These are phyloP conservation scores for Vitis amurensis DNA, from an alignment of 164 flowering plant species.

Conservation along the genomic window DNA sequence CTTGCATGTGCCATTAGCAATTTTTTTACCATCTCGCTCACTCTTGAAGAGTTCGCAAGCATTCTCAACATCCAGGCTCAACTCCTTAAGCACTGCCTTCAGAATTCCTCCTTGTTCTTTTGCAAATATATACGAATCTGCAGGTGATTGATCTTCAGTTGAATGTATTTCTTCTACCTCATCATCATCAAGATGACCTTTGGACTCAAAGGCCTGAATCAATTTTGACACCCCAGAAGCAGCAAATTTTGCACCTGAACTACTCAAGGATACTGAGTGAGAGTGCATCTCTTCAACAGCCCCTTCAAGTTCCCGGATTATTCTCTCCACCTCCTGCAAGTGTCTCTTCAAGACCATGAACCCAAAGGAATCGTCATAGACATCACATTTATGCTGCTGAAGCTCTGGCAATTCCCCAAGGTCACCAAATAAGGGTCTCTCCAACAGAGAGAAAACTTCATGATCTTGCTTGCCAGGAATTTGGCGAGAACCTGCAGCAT, in stretches of 20 bases:
- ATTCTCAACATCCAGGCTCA: conserved; percentile 43
- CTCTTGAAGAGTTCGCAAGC: conserved; percentile 32
- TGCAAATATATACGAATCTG: conserved; percentile 37
- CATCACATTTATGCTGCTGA: conserved; percentile 26
- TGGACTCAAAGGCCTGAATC: conserved; percentile 87
- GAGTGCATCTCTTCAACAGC: conserved; percentile 58
- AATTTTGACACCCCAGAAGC: conserved; percentile 65
- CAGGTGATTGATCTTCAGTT: conserved; percentile 28
- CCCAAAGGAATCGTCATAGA: conserved; percentile 37
- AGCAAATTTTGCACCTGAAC: conserved; percentile 38
- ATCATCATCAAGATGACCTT: conserved; percentile 55
- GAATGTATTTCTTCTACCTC: conserved; percentile 33
- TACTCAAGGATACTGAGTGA: conserved; percentile 41
- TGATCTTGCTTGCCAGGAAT: conserved; percentile 7
- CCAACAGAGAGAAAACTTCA: conserved; percentile 14
- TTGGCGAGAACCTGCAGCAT: conserved; percentile 18
- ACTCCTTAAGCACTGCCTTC: conserved; percentile 44
- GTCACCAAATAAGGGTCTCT: conserved; percentile 17
- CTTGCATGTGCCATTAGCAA: conserved; percentile 26
- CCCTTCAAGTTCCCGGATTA: conserved; percentile 63
- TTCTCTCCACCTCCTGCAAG: conserved; percentile 52
- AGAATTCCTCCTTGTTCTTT: conserved; percentile 43
- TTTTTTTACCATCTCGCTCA: conserved; percentile 31
- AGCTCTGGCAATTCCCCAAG: conserved; percentile 11
- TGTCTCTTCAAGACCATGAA: conserved; percentile 35